phyloP scores from a whole-genome alignment of 306 rosid genomes.

The Quillaja saponaria region DNA sequence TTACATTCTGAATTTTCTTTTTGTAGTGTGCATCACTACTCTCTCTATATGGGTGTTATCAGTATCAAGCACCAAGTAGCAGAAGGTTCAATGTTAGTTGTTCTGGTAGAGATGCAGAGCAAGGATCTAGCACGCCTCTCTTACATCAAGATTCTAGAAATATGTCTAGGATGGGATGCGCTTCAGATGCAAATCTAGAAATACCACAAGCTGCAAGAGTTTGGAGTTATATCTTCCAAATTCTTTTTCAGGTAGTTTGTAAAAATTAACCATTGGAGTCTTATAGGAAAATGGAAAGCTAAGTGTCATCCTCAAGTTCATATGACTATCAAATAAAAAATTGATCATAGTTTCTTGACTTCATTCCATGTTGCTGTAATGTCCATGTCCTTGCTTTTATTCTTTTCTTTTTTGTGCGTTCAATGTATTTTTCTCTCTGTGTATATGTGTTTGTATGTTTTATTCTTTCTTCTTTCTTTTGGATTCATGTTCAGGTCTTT shows the following conservation, averaged over 20 bases:
- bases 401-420: neutral
- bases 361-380: constrained; percentile 23
- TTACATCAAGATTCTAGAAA: constrained; percentile 41
- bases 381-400: constrained; percentile 6
- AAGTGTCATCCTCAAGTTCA: no score
- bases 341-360: neutral
- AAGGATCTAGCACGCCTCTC: constrained; percentile 53
- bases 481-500: constrained; percentile 7
- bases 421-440: constrained; percentile 5
- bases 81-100: constrained; percentile 16
- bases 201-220: constrained; percentile 25
- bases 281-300: constrained; percentile 6
- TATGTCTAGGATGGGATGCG: constrained; percentile 19
- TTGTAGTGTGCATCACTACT: constrained; percentile 65
- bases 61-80: constrained; percentile 35
- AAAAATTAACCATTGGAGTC: constrained; percentile 4
- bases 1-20: constrained; percentile 27
- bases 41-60: constrained; percentile 63
- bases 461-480: neutral
- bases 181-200: constrained; percentile 28
- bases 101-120: constrained; percentile 51
- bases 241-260: constrained; percentile 58
- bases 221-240: constrained; percentile 42
- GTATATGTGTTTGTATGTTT: constrained; percentile 5
- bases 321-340: constrained; percentile 4